phyloP scores from a whole-genome alignment of 1,284 basidiomycete species.

The Leccinum ambiguum region DNA sequence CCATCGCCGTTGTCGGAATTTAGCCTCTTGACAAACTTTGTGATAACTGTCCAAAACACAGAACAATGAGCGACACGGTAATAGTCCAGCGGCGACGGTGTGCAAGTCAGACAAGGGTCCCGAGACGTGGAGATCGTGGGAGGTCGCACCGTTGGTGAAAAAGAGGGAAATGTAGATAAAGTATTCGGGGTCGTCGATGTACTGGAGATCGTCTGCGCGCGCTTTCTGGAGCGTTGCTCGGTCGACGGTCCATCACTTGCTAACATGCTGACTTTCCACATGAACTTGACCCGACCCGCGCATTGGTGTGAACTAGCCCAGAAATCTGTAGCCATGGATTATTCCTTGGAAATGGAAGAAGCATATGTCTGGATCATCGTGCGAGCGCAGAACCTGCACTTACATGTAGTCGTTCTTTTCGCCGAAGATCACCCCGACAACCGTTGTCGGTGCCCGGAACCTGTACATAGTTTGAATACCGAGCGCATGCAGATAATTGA shows the following conservation, averaged over 20 bases:
- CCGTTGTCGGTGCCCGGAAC: constrained; percentile 67
- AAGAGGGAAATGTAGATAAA: constrained; percentile 82
- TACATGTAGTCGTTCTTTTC: constrained; percentile 50
- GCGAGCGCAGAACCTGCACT: constrained; percentile 16
- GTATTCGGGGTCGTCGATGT: constrained; percentile 72
- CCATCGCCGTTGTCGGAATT: constrained; percentile 88
- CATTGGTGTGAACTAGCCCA: constrained; percentile 76
- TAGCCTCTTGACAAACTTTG: constrained; percentile 85
- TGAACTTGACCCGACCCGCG: constrained; percentile 31
- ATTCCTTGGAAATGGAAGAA: background rate
- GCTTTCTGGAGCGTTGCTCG: constrained; percentile 71
- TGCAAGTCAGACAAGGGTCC: background rate
- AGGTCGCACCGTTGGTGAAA: constrained; percentile 69
- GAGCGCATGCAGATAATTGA: background rate
- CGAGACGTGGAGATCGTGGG: background rate
- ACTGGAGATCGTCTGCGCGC: constrained; percentile 73
- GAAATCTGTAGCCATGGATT: constrained; percentile 69
- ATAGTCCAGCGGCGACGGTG: background rate
- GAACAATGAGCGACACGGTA: background rate
- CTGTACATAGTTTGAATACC: constrained; percentile 35
- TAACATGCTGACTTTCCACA: constrained; percentile 32
- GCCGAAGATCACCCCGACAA: constrained; percentile 45
- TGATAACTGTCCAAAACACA: constrained; percentile 61
- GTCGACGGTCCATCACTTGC: constrained; percentile 88
- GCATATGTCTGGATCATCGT: background rate